Base-by-base conservation (phyloP, 495 filamentous ascomycete species). In the Hyaloscypha hepaticicola region DNA sequence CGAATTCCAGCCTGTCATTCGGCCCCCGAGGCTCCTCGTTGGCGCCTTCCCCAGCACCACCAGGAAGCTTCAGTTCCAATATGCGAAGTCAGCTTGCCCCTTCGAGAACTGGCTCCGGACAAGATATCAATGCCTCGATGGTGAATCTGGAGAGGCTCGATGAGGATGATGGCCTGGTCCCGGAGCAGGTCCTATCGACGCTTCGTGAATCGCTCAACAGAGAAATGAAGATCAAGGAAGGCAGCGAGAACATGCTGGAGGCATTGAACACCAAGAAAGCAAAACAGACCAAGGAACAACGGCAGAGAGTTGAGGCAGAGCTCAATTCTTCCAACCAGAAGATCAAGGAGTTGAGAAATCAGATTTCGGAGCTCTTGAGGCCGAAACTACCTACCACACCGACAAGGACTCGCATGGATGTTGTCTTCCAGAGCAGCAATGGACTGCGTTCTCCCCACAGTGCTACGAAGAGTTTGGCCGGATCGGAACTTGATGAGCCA, bases 221-320 rank as follows among this genome's bases (percentile, higher is more conserved):
- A 70, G 95, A 98, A 74, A 88, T 90, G 77, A 98, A 98, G 80
- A 98, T 98, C 72, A 97, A 96, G 77, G 88, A 91, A 64, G 95
- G 95, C 26, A 96, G 93, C 58, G 95, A 99, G 81, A 99, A 99
- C 73, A 86, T 98, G 83, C 77, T 99, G 58, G 95, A 97, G 78
- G 95, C 94, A 21, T 74, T 99, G 64, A 90, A 96, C 70, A 80
- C 87, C n/a, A 99, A 99, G 76, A 97, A 95, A 72, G 87, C 90
- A 14, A 99, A 98, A 74, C 93, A 98, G 72, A 90, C 90, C 24
- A 96, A 92, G 70, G 93, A 97, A 55, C 96, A 97, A 74, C 85
- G 92, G 60, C 79, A 86, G 58, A 82, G 86, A 71, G 94, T 97
- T 8, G 96, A 99, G 77, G 88, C 88, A 58, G 94, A 99, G 78